Evolutionary conservation across 305 asterid species (phyloP).

Genomic region (Rubia tinctorum): DNA sequence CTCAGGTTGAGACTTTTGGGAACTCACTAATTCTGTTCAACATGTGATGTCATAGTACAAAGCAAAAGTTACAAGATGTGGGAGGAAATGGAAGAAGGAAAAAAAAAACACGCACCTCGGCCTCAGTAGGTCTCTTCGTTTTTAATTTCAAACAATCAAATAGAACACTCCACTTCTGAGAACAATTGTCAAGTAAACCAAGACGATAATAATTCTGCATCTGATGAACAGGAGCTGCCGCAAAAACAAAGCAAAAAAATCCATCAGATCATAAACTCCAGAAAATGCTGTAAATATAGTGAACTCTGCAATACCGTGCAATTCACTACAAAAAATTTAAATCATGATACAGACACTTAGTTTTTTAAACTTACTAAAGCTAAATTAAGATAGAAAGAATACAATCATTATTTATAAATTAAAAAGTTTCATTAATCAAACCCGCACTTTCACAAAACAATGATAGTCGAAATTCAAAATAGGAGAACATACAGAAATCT

Average conservation of each 20-base stretch:
- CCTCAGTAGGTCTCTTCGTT: constrained; percentile 65
- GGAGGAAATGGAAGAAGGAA: neutral
- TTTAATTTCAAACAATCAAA: constrained; percentile 76
- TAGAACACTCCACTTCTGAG: constrained; percentile 58
- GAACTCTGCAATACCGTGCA: neutral
- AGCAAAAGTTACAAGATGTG: neutral
- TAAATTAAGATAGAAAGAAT: no score
- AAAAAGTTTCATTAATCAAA: no score
- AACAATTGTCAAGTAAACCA: constrained; percentile 71
- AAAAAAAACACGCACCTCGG: constrained; percentile 55
- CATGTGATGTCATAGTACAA: neutral
- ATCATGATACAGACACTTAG: no score
- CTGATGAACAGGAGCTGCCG: constrained; percentile 89
- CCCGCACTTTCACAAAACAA: no score
- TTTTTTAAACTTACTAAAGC: no score
- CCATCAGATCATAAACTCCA: constrained; percentile 13
- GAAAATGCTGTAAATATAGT: neutral
- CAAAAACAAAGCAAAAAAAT: constrained; percentile 5
- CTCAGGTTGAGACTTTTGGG: neutral
- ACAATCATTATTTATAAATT: no score
- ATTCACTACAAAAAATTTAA: neutral
- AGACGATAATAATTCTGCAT: constrained; percentile 84
- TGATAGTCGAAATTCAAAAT: no score
- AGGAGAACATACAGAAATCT: no score
- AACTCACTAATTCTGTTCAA: neutral